Evolutionary conservation across 202 grass and related monocot genomes (phyloP), one percentile per base, ranked within the genome.

Genomic region (Saccharum hybrid): DNA sequence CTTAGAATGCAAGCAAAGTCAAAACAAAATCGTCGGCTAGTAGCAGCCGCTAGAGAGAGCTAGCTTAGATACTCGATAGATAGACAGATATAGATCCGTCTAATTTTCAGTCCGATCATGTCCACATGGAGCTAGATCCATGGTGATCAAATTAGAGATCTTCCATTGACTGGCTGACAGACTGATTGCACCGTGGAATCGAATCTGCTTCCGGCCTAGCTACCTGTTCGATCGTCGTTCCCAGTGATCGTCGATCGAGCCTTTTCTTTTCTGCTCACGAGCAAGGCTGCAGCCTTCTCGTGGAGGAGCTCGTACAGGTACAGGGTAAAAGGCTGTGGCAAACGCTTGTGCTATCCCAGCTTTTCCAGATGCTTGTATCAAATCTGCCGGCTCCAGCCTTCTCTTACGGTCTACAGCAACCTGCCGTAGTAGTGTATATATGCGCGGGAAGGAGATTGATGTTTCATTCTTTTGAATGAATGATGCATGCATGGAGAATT

Each of bases 311-410:
- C 60, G 81, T 68, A 57, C 45, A 56, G 52, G 10, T 10, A 21
- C n/a, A 9, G 22, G 61, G 81, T 83, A 62, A 76, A 67, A 83
- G 71, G 71, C 71, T 83, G 62, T 64, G 41, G 4, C 28, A 23
- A 10, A 37, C 30, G 14, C 12, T 39, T 63, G 3, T 40, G 43
- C 19, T 48, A n/a, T 30, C 54, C 45, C 71, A 73, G 45, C 82
- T 84, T 84, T 69, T 1, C 23, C 82, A 77, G 82, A 84, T 84
- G 51, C 82, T 61, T 76, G 48, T 22, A 59, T 77, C 72, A 77
- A 68, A 84, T 69, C 82, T 81, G 23, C 38, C 10, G 41, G 57
- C 56, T 26, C n/a, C 70, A 8, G 21, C 41, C 41, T 30, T 16
- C 22, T 30, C n/a, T 49, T 43, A 1, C 22, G 28, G 21, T 62